These are phyloP conservation scores for Liquidambar formosana DNA, from an alignment of 164 flowering plant genomes.

Conservation along the genomic window DNA sequence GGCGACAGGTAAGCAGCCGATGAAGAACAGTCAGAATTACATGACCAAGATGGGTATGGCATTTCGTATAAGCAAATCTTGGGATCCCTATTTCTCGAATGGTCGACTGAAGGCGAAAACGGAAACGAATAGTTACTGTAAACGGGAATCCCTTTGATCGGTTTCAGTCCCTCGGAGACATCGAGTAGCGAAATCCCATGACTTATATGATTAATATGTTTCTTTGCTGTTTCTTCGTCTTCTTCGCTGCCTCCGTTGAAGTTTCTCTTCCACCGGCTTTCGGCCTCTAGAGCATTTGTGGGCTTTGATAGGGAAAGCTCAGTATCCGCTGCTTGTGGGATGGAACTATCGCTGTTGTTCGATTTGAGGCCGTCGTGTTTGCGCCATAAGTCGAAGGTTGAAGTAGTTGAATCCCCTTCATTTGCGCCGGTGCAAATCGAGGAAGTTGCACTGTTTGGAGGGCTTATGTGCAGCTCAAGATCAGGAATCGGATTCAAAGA, in stretches of 20 bases:
- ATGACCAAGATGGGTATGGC: not conserved
- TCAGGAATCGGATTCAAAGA: slow-evolving; percentile 27
- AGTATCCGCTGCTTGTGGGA: slow-evolving; percentile 8
- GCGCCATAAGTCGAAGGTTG: slow-evolving; percentile 13
- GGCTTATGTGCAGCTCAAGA: slow-evolving; percentile 33
- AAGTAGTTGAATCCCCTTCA: not conserved
- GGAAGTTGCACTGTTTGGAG: slow-evolving; percentile 27
- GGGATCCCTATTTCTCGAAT: slow-evolving; percentile 5
- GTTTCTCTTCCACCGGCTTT: slow-evolving; percentile 17
- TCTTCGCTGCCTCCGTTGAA: not conserved
- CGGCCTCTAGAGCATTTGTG: slow-evolving; percentile 10
- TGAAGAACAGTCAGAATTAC: too few relatives aligned
- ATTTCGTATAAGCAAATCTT: slow-evolving; percentile 7
- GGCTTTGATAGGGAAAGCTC: slow-evolving; percentile 18
- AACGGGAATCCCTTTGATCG: slow-evolving; percentile 36
- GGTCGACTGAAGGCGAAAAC: not conserved
- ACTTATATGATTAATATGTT: not conserved
- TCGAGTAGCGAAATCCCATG: slow-evolving; percentile 12
- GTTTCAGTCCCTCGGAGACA: slow-evolving; percentile 11
- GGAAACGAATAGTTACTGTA: slow-evolving; percentile 18
- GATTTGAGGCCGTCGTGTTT: slow-evolving; percentile 6
- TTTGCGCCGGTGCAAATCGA: slow-evolving; percentile 16
- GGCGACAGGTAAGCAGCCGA: not conserved
- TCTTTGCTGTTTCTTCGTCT: not conserved
- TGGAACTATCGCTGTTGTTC: slow-evolving; percentile 18